Evolutionary conservation across 2,329 filamentous ascomycete genomes (phyloP), one percentile per base, ranked within the genome.

Genomic region (Claviceps sorghi): DNA sequence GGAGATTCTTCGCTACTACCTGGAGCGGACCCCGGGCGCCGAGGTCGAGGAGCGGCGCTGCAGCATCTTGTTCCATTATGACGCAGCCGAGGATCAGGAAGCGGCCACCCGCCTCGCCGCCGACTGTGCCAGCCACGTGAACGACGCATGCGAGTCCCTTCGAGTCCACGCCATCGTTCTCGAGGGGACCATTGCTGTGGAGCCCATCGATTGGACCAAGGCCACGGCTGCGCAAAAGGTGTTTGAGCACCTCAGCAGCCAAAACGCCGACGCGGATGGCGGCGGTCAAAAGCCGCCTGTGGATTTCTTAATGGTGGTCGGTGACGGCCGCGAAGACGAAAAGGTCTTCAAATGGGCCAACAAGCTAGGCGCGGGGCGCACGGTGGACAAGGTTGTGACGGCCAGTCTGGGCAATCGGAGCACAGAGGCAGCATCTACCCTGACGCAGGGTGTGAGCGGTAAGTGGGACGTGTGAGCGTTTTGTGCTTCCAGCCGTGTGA

Each of bases 311-410:
- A 81, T 96, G 71, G 86, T 95, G 7, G 80, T 90, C 36, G 91
- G 91, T 40, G 90, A 96, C 62, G 88, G 90, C 43, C 83, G 91
- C 34, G 91, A 96, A 59, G 93, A 97, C 58, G 91, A 97, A 64
- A 85, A 88, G 59, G 85, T 95, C 21, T 97, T 95, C 71, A 83
- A 83, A 56, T 97, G 93, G 91, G 93, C 91, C 19, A 95, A 96
- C 68, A 75, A 80, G 48, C 71, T 95, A 11, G 75, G 75, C 22
- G 74, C 77, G 3, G 69, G 76, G 9, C 75, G 77, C 19, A 69
- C 70, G 2, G 75, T 89, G 44, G 69, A 81, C 49, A 76, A 88
- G 52, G 86, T 93, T 4, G 82, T 85, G 56, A 95, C 90, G 2
- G 89, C 95, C 22, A 94, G 87, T 57, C 72, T 97, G 38, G 89